Conservation (phyloP, 2,329 filamentous ascomycete genomes). For the Canariomyces notabilis region DNA sequence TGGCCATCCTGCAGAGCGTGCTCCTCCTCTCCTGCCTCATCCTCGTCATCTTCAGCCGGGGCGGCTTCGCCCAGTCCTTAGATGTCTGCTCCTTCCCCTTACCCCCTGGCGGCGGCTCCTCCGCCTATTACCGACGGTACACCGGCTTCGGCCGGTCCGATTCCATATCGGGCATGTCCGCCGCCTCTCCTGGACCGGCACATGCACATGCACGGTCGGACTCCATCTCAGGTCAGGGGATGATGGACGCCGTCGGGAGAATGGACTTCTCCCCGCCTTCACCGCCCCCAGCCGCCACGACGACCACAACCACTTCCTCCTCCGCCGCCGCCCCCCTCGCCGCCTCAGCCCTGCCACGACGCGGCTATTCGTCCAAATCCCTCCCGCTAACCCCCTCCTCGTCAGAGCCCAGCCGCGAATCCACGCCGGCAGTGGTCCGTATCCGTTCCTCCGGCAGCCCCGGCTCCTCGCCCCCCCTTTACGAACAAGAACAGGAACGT, state of each 20-base stretch:
- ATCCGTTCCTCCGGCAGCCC: constrained; percentile 12
- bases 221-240: not conserved
- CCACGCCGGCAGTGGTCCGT: constrained; percentile 16
- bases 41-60: constrained; percentile 74
- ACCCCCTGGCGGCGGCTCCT: constrained; percentile 1
- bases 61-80: constrained; percentile 32
- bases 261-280: constrained; percentile 5
- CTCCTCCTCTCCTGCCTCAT: constrained; percentile 81
- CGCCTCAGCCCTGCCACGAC: constrained; percentile 17
- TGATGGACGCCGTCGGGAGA: too few species aligned
- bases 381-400: constrained; percentile 31
- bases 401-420: constrained; percentile 25
- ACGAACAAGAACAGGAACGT: not conserved
- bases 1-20: constrained; percentile 87
- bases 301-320: not conserved
- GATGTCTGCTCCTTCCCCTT: constrained; percentile 12
- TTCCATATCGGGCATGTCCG: constrained; percentile 8
- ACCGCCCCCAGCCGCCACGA: not conserved
- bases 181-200: too few species aligned
- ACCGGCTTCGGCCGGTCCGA: constrained; percentile 3
- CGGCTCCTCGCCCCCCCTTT: constrained; percentile 4
- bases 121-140: constrained; percentile 19
- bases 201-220: not conserved
- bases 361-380: constrained; percentile 23
- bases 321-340: constrained; percentile 3